Conservation (phyloP, 2,329 filamentous ascomycete species). For the Coniochaeta ligniaria region DNA sequence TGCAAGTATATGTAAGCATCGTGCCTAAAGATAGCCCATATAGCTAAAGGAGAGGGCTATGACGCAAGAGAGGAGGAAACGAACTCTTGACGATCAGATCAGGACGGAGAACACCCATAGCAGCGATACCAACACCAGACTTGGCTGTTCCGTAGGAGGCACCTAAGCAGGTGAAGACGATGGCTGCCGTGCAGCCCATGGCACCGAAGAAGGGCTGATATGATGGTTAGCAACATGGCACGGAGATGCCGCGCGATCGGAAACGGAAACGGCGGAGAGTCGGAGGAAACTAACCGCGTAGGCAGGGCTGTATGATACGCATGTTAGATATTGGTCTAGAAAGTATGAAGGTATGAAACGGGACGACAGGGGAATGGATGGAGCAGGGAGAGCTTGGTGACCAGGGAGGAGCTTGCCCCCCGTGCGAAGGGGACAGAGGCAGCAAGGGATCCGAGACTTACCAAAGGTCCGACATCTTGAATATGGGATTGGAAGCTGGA, state of each 20-base stretch:
- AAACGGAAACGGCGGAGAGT: conserved; percentile 5
- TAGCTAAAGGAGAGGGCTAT: background rate
- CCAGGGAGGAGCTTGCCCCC: conserved; percentile 5
- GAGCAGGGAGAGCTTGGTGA: conserved; percentile 7
- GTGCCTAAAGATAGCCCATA: conserved; percentile 12
- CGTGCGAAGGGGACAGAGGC: background rate
- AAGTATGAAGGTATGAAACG: background rate
- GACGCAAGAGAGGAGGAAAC: conserved; percentile 22
- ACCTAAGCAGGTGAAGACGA: conserved; percentile 50
- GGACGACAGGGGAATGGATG: background rate
- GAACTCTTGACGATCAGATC: conserved; percentile 99
- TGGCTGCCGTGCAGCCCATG: conserved; percentile 77
- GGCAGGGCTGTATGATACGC: conserved; percentile 63
- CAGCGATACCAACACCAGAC: conserved; percentile 96
- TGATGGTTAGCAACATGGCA: conserved; percentile 1
- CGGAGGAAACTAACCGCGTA: conserved; percentile 80
- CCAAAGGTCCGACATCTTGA: conserved; percentile 19
- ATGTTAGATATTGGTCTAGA: conserved; percentile 31
- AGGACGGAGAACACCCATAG: conserved; percentile 96
- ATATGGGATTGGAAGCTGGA: conserved; percentile 4
- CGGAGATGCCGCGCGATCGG: conserved; percentile 10
- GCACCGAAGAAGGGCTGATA: conserved; percentile 82
- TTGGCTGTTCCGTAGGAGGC: conserved; percentile 98
- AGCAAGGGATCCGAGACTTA: conserved; percentile 10
- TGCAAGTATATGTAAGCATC: background rate